Base-by-base conservation (phyloP, 441 rosid species). In the Rhodomyrtus psidioides region DNA sequence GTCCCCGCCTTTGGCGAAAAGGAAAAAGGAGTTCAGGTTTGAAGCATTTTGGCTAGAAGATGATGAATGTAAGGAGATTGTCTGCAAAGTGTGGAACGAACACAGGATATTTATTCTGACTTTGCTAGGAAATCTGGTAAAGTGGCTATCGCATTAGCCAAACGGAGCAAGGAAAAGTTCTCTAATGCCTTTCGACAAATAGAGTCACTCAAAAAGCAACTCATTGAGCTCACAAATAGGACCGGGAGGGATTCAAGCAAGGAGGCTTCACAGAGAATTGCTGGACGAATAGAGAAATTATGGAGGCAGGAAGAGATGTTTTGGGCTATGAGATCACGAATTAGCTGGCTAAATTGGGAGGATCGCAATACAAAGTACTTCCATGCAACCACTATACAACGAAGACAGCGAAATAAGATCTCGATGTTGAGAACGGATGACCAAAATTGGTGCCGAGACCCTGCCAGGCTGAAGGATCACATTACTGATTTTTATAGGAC, bases 251-350 rank as follows among this genome's bases (percentile, higher is more conserved):
- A 57, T 12, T 6, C 8, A 23, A 54, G 26, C 0, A 57, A 3
- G 17, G 16, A 26, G 62, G 62, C 12, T 6, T 58, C 60, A 15
- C 15, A 12, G 0, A 3, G 6, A n/a, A 26, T 58, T 12, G 13
- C 12, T 26, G 14, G 0, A 0, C 15, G 5, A 0, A n/a, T 12
- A 14, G 14, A 58, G 12, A 58, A 28, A n/a, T n/a, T 26, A 1
- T 57, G 14, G 62, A 57, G 30, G 30, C 3, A 58, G 7, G 30
- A 58, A 1, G 30, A 58, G 17, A 58, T 58, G 15, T 12, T 26
- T n/a, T 58, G 16, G 27, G n/a, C 6, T 7, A 58, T 58, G 62
- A 58, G 30, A 58, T n/a, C 62, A 0, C 0, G 4, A 0, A 58
- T 58, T 26, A 12, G n/a, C 6, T 12, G 62, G 27, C n/a, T 58